Percentiles rank a stretch among this genome's conserved stretches.
Evolutionary conservation across 2,329 filamentous ascomycete genomes (phyloP).

Genomic region (Colletotrichum limetticola): DNA sequence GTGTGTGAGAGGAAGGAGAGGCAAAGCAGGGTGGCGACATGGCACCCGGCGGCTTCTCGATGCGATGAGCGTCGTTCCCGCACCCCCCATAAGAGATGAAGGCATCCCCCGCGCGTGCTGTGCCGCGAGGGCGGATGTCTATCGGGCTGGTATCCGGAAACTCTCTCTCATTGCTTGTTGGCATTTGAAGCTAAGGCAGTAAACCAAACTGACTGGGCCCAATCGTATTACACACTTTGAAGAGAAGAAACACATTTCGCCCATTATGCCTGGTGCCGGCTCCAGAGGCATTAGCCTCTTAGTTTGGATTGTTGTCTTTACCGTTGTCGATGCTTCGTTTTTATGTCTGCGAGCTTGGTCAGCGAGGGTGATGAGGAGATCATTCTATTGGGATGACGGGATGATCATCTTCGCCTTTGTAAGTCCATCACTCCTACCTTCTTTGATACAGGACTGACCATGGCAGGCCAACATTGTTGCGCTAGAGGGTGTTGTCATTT

Average conservation of each 20-base stretch:
- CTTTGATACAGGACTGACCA: not conserved
- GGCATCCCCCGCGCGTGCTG: not conserved
- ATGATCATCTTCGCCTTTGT: slow-evolving; percentile 39
- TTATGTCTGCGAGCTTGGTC: slow-evolving; percentile 40
- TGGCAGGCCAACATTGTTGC: slow-evolving; percentile 28
- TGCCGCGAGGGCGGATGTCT: slow-evolving; percentile 1
- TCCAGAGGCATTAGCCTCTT: slow-evolving; percentile 27
- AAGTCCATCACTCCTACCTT: slow-evolving; percentile 6
- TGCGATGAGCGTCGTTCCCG: not conserved
- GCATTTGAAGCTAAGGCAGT: not conserved
- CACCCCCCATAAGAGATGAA: slow-evolving; percentile 25
- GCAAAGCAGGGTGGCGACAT: not conserved
- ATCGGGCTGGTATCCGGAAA: not conserved
- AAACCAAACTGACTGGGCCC: not conserved
- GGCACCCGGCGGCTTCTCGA: not conserved
- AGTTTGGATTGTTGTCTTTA: slow-evolving; percentile 36
- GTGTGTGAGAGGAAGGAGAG: not conserved
- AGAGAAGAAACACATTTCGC: not conserved
- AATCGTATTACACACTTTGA: not conserved
- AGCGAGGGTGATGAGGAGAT: slow-evolving; percentile 32
- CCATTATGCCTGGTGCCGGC: slow-evolving; percentile 25
- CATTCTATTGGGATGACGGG: slow-evolving; percentile 37
- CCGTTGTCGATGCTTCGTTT: slow-evolving; percentile 25
- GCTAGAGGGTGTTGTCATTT: slow-evolving; percentile 35
- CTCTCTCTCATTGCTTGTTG: not conserved